Evolutionary conservation across 495 filamentous ascomycete species (phyloP), one percentile per base, ranked within the genome.

Genomic region (Annulohypoxylon nitens): DNA sequence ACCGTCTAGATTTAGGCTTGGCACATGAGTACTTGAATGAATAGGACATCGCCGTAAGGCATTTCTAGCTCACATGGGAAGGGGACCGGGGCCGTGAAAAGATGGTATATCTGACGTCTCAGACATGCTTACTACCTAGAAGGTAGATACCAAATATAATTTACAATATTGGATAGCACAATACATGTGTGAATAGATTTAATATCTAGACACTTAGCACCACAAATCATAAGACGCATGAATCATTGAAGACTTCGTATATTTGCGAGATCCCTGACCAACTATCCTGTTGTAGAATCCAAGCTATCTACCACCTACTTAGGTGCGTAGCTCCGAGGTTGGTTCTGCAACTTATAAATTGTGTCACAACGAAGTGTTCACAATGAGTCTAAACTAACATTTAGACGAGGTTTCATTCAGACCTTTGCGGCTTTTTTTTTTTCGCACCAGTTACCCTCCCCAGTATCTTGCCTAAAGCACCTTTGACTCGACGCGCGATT

Each of bases 211-310:
- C 20, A 39, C 33, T 47, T 16, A 37, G 16, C 10, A 47, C 20
- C n/a, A 55, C 5, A 7, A 30, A 33, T 26, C 7, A 33, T 4
- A 43, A 10, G 18, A 18, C 18, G 48, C 5, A 59, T 37, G 16
- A 9, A 7, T 26, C 9, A 16, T 71, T 61, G 37, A 48, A 61
- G 61, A 2, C 26, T 59, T 65, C 37, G 69, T 71, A 50, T 71
- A 71, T 71, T 72, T 48, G 41, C 37, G 36, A 20, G 57, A 57
- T 62, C 37, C 48, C 69, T 25, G 16, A 55, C 30, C 48, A 65
- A 34, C 60, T 23, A 51, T n/a, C 57, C 41, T 51, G 45, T 43
- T 18, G 16, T 41, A 59, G 55, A 68, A 61, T 45, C 43, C 11
- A 50, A 61, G 55, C 43, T 43, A 34, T 12, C 65, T 51, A 55